phyloP scores from a whole-genome alignment of 768 basidiomycete species.

The Hygrophoropsis aurantiaca region DNA sequence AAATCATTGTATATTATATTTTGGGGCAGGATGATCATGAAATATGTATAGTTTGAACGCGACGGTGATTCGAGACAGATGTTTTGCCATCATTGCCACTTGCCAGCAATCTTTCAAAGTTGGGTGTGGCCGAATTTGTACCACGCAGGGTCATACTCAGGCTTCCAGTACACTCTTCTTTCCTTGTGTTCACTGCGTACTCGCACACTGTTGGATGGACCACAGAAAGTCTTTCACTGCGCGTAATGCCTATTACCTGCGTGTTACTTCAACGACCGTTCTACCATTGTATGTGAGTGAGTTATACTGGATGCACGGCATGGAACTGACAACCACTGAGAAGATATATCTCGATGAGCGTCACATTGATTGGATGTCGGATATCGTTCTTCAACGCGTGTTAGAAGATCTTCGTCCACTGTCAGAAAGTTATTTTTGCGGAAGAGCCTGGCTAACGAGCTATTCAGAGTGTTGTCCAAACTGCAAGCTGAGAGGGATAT shows the following conservation, averaged over 20 bases:
- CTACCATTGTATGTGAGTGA: slow-evolving; percentile 75
- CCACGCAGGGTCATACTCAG: slow-evolving; percentile 9
- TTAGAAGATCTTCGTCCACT: slow-evolving; percentile 75
- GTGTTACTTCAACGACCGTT: slow-evolving; percentile 69
- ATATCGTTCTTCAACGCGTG: slow-evolving; percentile 74
- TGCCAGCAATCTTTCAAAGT: slow-evolving; percentile 3
- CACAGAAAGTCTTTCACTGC: slow-evolving; percentile 60
- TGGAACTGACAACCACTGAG: slow-evolving; percentile 6
- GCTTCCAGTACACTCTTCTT: no score
- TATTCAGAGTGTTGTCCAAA: slow-evolving; percentile 63
- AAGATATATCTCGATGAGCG: slow-evolving; percentile 86
- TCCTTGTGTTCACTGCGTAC: no score
- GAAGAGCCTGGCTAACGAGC: neutral
- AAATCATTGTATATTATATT: neutral
- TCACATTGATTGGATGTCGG: slow-evolving; percentile 91
- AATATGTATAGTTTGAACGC: neutral
- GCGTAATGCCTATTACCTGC: slow-evolving; percentile 80
- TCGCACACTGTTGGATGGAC: no score
- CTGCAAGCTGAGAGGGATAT: slow-evolving; percentile 57
- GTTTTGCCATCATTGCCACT: no score
- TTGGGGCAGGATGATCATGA: neutral
- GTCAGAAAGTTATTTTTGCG: slow-evolving; percentile 38
- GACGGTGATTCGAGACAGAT: no score
- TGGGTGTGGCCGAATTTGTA: neutral
- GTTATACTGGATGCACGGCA: neutral